Conservation (phyloP, 352 stramenopile species). For the Blastocystis sp. region DNA sequence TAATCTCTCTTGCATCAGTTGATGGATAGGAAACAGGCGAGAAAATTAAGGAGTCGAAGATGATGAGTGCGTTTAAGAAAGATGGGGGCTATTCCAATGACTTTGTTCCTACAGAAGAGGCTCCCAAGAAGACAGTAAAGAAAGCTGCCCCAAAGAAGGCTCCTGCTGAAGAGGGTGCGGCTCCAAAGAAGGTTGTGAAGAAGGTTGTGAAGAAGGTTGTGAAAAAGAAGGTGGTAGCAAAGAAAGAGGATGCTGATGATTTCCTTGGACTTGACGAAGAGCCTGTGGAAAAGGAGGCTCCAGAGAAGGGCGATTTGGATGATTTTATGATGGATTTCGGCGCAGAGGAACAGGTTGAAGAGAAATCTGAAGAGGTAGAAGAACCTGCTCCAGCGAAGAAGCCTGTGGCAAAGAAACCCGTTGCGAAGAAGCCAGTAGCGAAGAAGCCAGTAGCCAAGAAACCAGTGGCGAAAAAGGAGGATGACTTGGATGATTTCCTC, state of each 20-base stretch:
- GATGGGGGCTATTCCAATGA: conserved; percentile 8
- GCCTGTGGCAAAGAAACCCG: not conserved
- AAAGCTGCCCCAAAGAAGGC: not conserved
- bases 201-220: conserved; percentile 51
- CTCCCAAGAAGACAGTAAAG: conserved; percentile 24
- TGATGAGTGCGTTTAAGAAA: conserved; percentile 49
- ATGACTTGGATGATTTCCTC: not conserved
- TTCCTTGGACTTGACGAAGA: not conserved
- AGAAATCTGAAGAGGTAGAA: not conserved
- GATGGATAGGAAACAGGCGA: conserved; percentile 32
- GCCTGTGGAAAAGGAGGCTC: not conserved
- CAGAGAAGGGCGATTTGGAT: not conserved
- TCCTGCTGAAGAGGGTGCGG: not conserved
- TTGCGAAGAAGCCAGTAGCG: not conserved
- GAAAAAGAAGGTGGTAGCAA: not conserved
- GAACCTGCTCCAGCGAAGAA: not conserved
- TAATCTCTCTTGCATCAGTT: not conserved
- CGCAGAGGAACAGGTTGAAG: not conserved
- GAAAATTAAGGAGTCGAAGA: conserved; percentile 52
- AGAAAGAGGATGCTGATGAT: not conserved
- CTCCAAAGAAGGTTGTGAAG: not conserved
- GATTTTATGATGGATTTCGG: not conserved
- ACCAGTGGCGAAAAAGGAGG: not conserved
- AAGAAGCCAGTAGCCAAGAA: not conserved
- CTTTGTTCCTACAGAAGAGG: not conserved